A percentile compares a stretch with the other conserved stretches of the same genome.
Evolutionary conservation across 2,329 filamentous ascomycete species (phyloP).

Genomic region (Escovopsis sp.): DNA sequence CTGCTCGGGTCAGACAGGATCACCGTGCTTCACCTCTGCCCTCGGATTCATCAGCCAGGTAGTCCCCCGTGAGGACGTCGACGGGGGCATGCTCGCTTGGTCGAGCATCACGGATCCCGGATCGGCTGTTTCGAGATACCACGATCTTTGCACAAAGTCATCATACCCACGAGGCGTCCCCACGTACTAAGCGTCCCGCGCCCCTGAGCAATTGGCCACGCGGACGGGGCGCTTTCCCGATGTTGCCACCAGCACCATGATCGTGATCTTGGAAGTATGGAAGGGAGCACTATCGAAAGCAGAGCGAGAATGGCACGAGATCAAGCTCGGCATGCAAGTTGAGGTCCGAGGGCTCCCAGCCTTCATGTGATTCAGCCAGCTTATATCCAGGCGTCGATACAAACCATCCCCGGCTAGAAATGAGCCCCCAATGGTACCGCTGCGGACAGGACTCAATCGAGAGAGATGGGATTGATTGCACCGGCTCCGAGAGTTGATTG

Average conservation of each 20-base stretch:
- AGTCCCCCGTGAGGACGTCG: conserved; percentile 40
- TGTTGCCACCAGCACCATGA: background rate
- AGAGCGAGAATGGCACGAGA: too few relatives aligned
- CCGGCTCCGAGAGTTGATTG: too few relatives aligned
- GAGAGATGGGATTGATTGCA: too few relatives aligned
- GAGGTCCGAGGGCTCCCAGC: too few relatives aligned
- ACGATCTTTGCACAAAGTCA: too few relatives aligned
- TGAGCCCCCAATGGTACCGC: too few relatives aligned
- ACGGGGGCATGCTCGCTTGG: conserved; percentile 16
- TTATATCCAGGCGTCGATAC: too few relatives aligned
- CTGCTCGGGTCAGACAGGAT: background rate
- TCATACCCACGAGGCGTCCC: background rate
- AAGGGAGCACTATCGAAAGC: too few relatives aligned
- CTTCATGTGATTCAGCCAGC: too few relatives aligned
- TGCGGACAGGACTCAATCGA: too few relatives aligned
- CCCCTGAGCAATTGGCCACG: conserved; percentile 14
- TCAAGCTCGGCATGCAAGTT: too few relatives aligned
- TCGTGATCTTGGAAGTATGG: background rate
- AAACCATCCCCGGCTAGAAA: too few relatives aligned
- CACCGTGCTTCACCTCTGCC: background rate
- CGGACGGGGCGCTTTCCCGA: conserved; percentile 7
- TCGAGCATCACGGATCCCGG: conserved; percentile 14
- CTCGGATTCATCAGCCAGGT: conserved; percentile 25
- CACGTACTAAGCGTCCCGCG: conserved; percentile 10
- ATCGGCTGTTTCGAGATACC: conserved; percentile 6